Evolutionary conservation across 225 moss, liverwort and hornwort species (phyloP), one percentile per base, ranked within the genome.

Genomic region (Pseudoscleropodium purum): DNA sequence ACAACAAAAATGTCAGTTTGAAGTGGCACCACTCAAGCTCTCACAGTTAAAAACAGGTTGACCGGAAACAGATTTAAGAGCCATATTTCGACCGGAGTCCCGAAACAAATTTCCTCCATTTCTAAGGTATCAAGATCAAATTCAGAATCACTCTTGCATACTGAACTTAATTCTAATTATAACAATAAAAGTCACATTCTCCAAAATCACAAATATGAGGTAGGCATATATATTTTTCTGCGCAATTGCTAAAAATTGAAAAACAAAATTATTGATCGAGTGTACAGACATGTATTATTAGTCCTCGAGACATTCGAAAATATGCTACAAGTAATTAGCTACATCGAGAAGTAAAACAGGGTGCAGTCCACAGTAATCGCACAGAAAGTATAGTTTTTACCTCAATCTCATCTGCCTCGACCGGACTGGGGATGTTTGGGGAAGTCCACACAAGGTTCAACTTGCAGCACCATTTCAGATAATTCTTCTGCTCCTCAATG

Each of bases 391-490:
- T 25, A 41, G 25, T n/a, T 33, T n/a, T 54, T 64, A 94, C 93
- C 89, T 95, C 95, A 76, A 91, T 91, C 79, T 92, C 93, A n/a
- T 84, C 85, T 73, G 90, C 90, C 90, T 90, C 90, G 23, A 95
- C 91, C 60, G 95, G 95, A 15, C 94, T 94, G 56, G 94, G 92
- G 54, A 93, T 91, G 27, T 95, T 93, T 43, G 95, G 95, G 74
- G 93, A 94, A 45, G 95, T 95, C 97, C 97, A 97, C 10, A 96
- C 97, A 43, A 90, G 90, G 62, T 90, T 90, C 69, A 97, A 62
- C 75, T 97, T 97, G 94, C 96, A 96, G 85, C 96, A 91, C 89
- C 91, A 92, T 33, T 95, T 89, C 92, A 93, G 67, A 25, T 90
- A 80, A 18, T 86, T 74, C 74, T 86, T 90, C 68, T 90, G 90